Evolutionary conservation across 2,329 filamentous ascomycete species (phyloP).

Genomic region (Mycosphaerella sp.): DNA sequence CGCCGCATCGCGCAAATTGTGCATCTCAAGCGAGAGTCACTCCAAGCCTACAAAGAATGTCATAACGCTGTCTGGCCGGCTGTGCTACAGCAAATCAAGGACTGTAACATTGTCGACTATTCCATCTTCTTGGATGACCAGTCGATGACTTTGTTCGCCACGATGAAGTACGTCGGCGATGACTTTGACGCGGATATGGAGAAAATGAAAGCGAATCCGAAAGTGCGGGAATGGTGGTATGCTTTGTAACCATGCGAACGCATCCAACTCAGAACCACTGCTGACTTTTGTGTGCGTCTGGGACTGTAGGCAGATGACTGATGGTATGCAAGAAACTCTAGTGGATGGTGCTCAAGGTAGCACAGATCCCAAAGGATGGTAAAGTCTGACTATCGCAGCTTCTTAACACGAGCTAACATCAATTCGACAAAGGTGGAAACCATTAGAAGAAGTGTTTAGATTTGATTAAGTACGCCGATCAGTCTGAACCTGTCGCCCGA

Average conservation of each 20-base stretch:
- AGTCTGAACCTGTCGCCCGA: too few species aligned
- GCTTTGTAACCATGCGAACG: too few species aligned
- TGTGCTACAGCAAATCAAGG: constrained; percentile 67
- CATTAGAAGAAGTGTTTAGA: constrained; percentile 64
- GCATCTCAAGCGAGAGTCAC: constrained; percentile 60
- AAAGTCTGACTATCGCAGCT: not conserved
- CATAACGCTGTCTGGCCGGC: constrained; percentile 73
- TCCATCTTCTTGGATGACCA: constrained; percentile 64
- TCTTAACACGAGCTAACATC: not conserved
- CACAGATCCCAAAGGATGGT: constrained; percentile 55
- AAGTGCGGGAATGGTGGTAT: constrained; percentile 51
- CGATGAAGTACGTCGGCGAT: constrained; percentile 71
- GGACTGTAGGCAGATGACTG: constrained; percentile 53
- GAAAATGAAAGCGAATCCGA: constrained; percentile 64
- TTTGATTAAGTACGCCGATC: not conserved
- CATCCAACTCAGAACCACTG: too few species aligned
- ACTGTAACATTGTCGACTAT: constrained; percentile 70
- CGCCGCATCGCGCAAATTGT: constrained; percentile 66
- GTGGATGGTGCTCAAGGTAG: constrained; percentile 56
- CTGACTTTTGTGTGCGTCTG: too few species aligned
- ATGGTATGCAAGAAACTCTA: constrained; percentile 60
- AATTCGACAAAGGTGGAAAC: constrained; percentile 45
- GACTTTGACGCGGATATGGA: constrained; percentile 70
- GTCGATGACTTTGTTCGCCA: constrained; percentile 62
- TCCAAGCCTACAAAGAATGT: constrained; percentile 65